Conservation (phyloP, 495 filamentous ascomycete genomes). For the Diplogelasinospora grovesii region DNA sequence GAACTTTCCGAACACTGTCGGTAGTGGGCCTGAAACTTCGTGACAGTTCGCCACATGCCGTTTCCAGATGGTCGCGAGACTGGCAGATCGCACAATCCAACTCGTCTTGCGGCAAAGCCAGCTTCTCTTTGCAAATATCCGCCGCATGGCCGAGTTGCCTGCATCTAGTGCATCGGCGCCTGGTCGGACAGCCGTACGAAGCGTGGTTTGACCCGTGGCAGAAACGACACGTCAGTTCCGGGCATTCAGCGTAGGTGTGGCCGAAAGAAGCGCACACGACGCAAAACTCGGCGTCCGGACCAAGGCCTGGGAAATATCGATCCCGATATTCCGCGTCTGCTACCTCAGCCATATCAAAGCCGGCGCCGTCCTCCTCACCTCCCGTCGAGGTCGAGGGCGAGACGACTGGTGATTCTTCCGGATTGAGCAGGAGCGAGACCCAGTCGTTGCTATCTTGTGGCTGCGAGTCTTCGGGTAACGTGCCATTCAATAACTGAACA, state of each 20-base stretch:
- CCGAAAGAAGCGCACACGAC: constrained; percentile 30
- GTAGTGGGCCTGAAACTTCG: constrained; percentile 24
- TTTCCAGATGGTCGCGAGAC: constrained; percentile 24
- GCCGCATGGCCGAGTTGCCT: constrained; percentile 30
- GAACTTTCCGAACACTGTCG: constrained; percentile 25
- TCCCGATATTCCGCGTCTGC: constrained; percentile 21
- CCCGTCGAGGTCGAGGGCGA: too few relatives aligned
- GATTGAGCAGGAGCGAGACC: too few relatives aligned
- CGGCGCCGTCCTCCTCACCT: background rate
- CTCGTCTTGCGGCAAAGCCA: constrained; percentile 24
- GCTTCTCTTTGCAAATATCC: constrained; percentile 27
- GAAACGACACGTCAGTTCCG: constrained; percentile 25
- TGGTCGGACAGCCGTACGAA: constrained; percentile 28
- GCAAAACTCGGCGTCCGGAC: constrained; percentile 26
- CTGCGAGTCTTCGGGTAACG: too few relatives aligned
- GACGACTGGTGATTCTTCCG: too few relatives aligned
- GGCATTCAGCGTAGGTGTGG: constrained; percentile 28
- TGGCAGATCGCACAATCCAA: constrained; percentile 32
- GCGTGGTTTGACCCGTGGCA: constrained; percentile 27
- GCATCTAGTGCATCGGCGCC: constrained; percentile 33
- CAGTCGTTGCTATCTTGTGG: too few relatives aligned
- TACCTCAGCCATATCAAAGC: background rate
- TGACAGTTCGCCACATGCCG: constrained; percentile 31
- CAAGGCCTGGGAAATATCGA: constrained; percentile 34
- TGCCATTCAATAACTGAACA: constrained; percentile 3